phyloP scores from a whole-genome alignment of 148 eudicot genomes.

The Rhododendron ovatum region DNA sequence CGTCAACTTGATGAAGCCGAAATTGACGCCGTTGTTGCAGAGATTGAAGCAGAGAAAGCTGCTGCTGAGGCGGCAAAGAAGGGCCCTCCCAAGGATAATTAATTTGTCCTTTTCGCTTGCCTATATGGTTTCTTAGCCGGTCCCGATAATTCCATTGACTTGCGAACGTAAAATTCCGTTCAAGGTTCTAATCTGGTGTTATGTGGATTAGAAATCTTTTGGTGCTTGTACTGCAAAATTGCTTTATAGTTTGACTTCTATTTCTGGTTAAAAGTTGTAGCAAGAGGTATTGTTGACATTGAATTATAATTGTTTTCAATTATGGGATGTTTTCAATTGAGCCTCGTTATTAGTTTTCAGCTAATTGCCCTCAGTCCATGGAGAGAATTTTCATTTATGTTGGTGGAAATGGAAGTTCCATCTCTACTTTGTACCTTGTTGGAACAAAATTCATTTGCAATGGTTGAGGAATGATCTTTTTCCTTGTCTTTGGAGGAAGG shows the following conservation, averaged over 20 bases:
- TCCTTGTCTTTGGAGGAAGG: too few species aligned
- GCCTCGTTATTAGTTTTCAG: background rate
- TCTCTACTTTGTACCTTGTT: background rate
- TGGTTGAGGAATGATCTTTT: too few species aligned
- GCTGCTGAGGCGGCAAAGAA: slow-evolving; percentile 77
- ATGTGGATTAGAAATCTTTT: background rate
- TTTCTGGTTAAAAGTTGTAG: background rate
- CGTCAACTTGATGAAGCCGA: slow-evolving; percentile 91
- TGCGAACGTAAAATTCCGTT: background rate
- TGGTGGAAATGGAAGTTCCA: background rate
- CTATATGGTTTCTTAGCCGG: background rate
- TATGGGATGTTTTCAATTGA: background rate
- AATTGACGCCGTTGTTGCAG: slow-evolving; percentile 91
- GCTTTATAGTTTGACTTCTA: background rate
- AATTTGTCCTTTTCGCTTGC: background rate
- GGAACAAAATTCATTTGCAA: too few species aligned
- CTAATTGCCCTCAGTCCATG: background rate
- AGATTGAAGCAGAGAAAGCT: slow-evolving; percentile 95
- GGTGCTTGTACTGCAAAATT: background rate
- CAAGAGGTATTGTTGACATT: background rate
- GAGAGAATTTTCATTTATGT: background rate
- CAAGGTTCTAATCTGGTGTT: background rate
- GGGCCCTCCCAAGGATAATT: slow-evolving; percentile 64
- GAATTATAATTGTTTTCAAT: background rate
- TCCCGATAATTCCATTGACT: background rate